Evolutionary conservation across 2,329 filamentous ascomycete species (phyloP), one percentile per base, ranked within the genome.

Genomic region (Apiospora phragmitis): DNA sequence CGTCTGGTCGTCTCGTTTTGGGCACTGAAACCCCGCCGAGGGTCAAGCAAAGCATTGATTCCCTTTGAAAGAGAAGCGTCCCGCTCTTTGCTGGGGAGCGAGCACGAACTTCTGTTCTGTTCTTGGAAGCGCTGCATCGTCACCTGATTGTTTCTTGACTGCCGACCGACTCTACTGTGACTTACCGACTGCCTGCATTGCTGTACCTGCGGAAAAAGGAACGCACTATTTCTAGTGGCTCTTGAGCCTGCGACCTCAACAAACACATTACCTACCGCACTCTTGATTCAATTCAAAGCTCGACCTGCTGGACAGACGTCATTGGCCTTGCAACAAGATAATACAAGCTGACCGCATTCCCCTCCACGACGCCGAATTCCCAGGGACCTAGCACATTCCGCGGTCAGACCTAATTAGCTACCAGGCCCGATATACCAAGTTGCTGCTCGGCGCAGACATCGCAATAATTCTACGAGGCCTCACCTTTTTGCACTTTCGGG

Each of bases 11-110:
- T 62, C 32, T 62, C 32, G 55, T 62, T 62, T 62, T 38, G 72
- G 68, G 71, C 73, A 70, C 76, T 79, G 77, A 79, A 79, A 78
- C 77, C 77, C 77, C 76, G 74, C 76, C 76, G 76, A 77, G 71
- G 71, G 71, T 71, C 72, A 74, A 47, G 59, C 65, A 68, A 41
- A 71, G 45, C 55, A 69, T 38, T 62, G 55, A 62, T 38, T 32
- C 51, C 29, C 29, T 12, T 35, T 62, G 55, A 62, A 62, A 62
- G 55, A 62, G 55, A 62, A 24, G 32, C 32, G 55, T 62, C 55
- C 55, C 55, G 55, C 55, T 62, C 55, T 62, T 62, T 62, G 55
- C 55, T 38, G 26, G 32, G 55, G 21, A 41, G 38, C 8, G 38
- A 62, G 55, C 32, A n/a, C 21, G 55, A 38, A 62, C 55, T 38